phyloP scores from a whole-genome alignment of 2,329 filamentous ascomycete genomes.

The Aurifilum marmelostoma region DNA sequence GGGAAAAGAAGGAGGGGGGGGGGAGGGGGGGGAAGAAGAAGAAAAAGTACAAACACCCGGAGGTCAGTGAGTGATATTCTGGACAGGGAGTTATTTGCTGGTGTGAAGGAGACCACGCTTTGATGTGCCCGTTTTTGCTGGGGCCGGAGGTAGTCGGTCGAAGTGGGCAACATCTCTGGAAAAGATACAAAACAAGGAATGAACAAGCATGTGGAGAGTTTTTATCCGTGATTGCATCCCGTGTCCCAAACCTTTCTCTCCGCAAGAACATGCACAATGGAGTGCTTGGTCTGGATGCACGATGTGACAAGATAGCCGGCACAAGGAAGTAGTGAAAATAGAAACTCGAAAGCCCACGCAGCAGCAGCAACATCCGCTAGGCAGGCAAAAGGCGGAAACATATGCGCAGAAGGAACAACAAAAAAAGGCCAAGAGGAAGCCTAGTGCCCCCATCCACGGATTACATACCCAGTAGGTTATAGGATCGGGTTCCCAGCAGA shows the following conservation, averaged over 20 bases:
- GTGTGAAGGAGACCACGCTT: background rate
- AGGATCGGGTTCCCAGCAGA: constrained; percentile 5
- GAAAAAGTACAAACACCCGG: too few relatives aligned
- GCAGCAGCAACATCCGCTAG: background rate
- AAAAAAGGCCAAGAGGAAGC: background rate
- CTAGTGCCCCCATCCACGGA: background rate
- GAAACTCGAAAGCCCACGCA: background rate
- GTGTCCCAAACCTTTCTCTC: background rate
- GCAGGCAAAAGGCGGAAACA: background rate
- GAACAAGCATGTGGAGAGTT: background rate
- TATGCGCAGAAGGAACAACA: background rate
- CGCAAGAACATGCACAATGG: background rate
- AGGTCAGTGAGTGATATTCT: background rate
- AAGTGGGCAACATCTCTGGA: background rate
- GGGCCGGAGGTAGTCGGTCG: background rate
- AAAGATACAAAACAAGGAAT: background rate
- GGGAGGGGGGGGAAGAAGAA: too few relatives aligned
- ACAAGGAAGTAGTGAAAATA: background rate
- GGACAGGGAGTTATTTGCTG: background rate
- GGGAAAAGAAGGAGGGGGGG: too few relatives aligned
- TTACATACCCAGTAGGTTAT: constrained; percentile 4
- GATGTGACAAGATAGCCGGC: background rate
- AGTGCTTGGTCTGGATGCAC: background rate
- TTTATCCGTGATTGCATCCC: background rate
- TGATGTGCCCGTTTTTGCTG: background rate